These are phyloP conservation scores for Xylariaceae sp. DNA, from an alignment of 2,329 filamentous ascomycete species.

Conservation along the genomic window DNA sequence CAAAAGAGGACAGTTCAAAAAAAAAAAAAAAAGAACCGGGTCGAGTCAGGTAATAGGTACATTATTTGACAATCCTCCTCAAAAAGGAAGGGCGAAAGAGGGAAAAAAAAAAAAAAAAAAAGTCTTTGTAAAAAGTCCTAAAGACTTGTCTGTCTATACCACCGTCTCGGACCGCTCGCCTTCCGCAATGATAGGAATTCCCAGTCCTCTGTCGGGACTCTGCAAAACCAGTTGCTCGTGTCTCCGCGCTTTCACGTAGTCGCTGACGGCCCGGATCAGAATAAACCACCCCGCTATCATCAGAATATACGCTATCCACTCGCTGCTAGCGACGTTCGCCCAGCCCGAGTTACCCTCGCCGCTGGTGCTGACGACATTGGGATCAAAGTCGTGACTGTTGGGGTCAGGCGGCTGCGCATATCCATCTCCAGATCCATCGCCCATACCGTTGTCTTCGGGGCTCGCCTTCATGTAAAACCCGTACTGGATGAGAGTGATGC, in stretches of 20 bases:
- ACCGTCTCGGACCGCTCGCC: slow-evolving; percentile 74
- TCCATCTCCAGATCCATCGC: slow-evolving; percentile 44
- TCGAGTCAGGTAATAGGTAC: no score
- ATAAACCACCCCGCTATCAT: slow-evolving; percentile 99
- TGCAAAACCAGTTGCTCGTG: slow-evolving; percentile 92
- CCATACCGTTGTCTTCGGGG: slow-evolving; percentile 40
- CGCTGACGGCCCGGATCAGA: slow-evolving; percentile 84
- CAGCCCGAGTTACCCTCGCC: slow-evolving; percentile 38
- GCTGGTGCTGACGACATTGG: slow-evolving; percentile 50
- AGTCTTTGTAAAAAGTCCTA: background rate
- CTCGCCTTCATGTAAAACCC: slow-evolving; percentile 88
- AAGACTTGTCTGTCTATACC: slow-evolving; percentile 44
- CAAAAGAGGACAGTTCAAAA: no score
- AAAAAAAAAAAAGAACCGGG: no score
- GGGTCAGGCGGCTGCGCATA: slow-evolving; percentile 75
- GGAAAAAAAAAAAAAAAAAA: background rate
- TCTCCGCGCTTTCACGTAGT: slow-evolving; percentile 79
- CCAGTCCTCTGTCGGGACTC: slow-evolving; percentile 82
- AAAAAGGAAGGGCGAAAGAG: no score
- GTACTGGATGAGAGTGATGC: slow-evolving; percentile 92
- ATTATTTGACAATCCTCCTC: no score
- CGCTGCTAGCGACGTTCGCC: slow-evolving; percentile 61
- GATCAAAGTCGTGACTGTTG: slow-evolving; percentile 84
- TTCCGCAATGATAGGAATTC: slow-evolving; percentile 78
- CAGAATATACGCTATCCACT: slow-evolving; percentile 85